These are phyloP conservation scores for Fusarium chlamydosporum DNA, from an alignment of 2,329 filamentous ascomycete species.

Conservation along the genomic window DNA sequence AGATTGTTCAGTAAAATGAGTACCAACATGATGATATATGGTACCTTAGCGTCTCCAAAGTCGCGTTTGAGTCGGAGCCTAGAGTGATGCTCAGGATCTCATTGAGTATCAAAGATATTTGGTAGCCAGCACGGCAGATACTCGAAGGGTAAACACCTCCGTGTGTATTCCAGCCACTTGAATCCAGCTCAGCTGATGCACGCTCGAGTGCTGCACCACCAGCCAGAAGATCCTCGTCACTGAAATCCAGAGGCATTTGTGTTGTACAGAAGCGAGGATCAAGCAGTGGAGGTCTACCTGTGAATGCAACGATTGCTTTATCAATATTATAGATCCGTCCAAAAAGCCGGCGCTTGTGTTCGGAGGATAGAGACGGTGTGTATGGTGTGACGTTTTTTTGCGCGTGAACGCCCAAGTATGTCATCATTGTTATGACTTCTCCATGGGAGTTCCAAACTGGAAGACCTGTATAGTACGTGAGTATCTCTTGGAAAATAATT, in stretches of 20 bases:
- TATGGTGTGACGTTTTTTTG: background rate
- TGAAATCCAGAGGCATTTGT: background rate
- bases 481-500: rapidly evolving
- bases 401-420: conserved; percentile 14
- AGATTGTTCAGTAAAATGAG: rapidly evolving
- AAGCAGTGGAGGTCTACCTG: background rate
- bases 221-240: conserved; percentile 11
- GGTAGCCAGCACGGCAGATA: background rate
- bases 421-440: conserved; percentile 14
- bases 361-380: background rate
- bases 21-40: rapidly evolving
- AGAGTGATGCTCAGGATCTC: conserved; percentile 4
- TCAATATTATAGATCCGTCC: conserved; percentile 7
- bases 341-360: conserved; percentile 6
- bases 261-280: background rate
- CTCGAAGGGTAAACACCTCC: background rate
- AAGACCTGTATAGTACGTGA: background rate
- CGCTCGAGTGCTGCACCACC: background rate
- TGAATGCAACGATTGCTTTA: conserved; percentile 14
- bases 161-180: background rate
- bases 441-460: conserved; percentile 6
- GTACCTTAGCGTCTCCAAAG: conserved; percentile 6
- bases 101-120: background rate
- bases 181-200: background rate
- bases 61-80: background rate